Base-by-base conservation (phyloP, 2,329 filamentous ascomycete species). In the Penicillium aurantiogriseum region DNA sequence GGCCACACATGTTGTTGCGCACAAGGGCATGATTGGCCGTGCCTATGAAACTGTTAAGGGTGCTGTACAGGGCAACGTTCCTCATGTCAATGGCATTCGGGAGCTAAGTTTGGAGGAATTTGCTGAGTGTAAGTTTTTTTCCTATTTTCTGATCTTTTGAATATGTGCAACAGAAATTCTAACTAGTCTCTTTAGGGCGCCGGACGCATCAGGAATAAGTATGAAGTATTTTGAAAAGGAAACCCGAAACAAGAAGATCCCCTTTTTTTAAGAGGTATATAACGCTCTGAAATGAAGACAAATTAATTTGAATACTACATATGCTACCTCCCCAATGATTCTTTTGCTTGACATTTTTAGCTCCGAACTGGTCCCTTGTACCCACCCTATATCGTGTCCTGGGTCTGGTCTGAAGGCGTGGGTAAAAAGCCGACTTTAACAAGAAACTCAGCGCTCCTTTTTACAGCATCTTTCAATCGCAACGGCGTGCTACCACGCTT, bases 41-140 rank as follows among this genome's bases (percentile, higher is more conserved):
- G 82, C 84, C 2, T 80, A 87, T 10, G 89, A 95, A 71, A 78
- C 93, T 36, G 89, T 89, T 0, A 90, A 92, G 77, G 90, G 90
- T 5, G 80, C 87, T 0, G 77, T 91, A 2, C 91, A 86, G 1
- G 91, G 91, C 7, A 84, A 88, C 71, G 79, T 86, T 1, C 87
- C 91, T 1, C 77, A 79, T 9, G 84, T 92, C 43, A 94, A 92
- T 72, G 90, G 87, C 72, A 72, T 96, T 69, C 83, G 91, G 58
- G 88, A 95, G 73, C 78, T 96, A 51, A 84, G 78, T 23, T 81
- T 88, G 77, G 69, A 77, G 21, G 90, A 93, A 73, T 75, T 91
- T 51, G 74, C 81, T 67, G 80, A 85, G 61, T 91, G 87, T 74
- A 57, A 67, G 72, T 72, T 46, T 57, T 42, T 17, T 25, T 31